Evolutionary conservation across 352 stramenopile genomes (phyloP).

Genomic region (Phytophthora sojae): DNA sequence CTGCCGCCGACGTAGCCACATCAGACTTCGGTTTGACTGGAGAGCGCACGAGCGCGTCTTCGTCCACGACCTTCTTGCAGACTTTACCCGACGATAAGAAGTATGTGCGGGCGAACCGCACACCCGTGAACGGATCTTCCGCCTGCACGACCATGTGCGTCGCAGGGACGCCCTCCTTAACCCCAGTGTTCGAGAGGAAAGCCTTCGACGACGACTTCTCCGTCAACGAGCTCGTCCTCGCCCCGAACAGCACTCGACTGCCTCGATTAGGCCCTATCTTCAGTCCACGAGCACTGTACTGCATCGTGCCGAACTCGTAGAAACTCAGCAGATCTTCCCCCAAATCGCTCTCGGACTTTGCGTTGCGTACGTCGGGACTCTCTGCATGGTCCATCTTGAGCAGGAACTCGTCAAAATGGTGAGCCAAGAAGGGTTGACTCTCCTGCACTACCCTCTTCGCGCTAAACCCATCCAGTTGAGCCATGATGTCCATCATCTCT

Average conservation of each 20-base stretch:
- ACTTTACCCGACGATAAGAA: conserved; percentile 70
- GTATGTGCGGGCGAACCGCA: conserved; percentile 71
- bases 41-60: conserved; percentile 65
- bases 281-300: conserved; percentile 57
- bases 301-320: conserved; percentile 85
- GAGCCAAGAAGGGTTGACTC: conserved; percentile 55
- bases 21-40: conserved; percentile 16
- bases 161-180: conserved; percentile 30
- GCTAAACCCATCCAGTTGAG: conserved; percentile 61
- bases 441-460: conserved; percentile 60
- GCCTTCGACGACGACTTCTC: conserved; percentile 46
- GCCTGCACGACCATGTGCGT: conserved; percentile 75
- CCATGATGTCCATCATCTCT: conserved; percentile 47
- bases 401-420: conserved; percentile 76
- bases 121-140: conserved; percentile 77
- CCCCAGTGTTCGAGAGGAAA: conserved; percentile 46
- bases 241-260: conserved; percentile 69
- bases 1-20: conserved; percentile 11
- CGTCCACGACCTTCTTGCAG: conserved; percentile 58
- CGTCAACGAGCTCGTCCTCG: conserved; percentile 41
- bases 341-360: conserved; percentile 62
- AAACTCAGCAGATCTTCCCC: conserved; percentile 78
- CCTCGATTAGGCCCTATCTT: conserved; percentile 39
- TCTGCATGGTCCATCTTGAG: conserved; percentile 76
- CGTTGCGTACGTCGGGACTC: conserved; percentile 43